Conservation (phyloP, 1,284 basidiomycete genomes). For the Macrocystidia cucumis region DNA sequence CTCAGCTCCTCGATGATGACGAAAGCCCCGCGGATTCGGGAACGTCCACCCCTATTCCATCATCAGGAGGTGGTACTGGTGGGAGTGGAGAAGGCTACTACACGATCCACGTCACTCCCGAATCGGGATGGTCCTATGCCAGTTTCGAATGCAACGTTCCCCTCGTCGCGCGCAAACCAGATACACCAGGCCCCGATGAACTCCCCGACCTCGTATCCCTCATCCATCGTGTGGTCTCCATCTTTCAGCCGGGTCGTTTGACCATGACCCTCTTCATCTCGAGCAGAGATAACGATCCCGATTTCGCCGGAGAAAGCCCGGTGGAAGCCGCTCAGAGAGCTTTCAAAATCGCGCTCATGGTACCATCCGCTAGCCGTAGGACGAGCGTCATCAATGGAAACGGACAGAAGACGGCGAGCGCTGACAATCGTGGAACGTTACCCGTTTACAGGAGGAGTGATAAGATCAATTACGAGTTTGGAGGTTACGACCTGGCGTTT, state of each 20-base stretch:
- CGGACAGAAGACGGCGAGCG: slow-evolving; percentile 2
- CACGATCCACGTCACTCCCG: slow-evolving; percentile 98
- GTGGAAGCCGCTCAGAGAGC: slow-evolving; percentile 63
- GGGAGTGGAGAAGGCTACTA: slow-evolving; percentile 95
- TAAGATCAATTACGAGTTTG: slow-evolving; percentile 98
- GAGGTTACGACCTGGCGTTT: slow-evolving; percentile 92
- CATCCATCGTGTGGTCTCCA: slow-evolving; percentile 81
- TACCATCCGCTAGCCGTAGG: slow-evolving; percentile 5
- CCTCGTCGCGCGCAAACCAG: slow-evolving; percentile 35
- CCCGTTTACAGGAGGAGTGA: slow-evolving; percentile 77
- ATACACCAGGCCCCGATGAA: slow-evolving; percentile 20
- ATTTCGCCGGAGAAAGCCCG: slow-evolving; percentile 43
- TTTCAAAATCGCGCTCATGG: slow-evolving; percentile 54
- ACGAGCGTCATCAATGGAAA: slow-evolving; percentile 2
- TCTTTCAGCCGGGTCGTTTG: slow-evolving; percentile 88
- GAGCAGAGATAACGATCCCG: slow-evolving; percentile 42
- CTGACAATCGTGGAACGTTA: slow-evolving; percentile 4
- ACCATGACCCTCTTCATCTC: slow-evolving; percentile 92
- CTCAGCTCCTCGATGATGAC: background rate
- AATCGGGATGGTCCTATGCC: slow-evolving; percentile 95
- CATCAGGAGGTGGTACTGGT: too few species aligned
- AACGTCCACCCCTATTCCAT: slow-evolving; percentile 7
- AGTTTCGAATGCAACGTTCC: slow-evolving; percentile 99
- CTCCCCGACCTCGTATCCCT: slow-evolving; percentile 77
- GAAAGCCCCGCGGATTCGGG: background rate